A percentile compares a stretch with the other conserved stretches of the same genome.
Evolutionary conservation across 2,329 filamentous ascomycete species (phyloP).

Genomic region (Aspergillus niger): DNA sequence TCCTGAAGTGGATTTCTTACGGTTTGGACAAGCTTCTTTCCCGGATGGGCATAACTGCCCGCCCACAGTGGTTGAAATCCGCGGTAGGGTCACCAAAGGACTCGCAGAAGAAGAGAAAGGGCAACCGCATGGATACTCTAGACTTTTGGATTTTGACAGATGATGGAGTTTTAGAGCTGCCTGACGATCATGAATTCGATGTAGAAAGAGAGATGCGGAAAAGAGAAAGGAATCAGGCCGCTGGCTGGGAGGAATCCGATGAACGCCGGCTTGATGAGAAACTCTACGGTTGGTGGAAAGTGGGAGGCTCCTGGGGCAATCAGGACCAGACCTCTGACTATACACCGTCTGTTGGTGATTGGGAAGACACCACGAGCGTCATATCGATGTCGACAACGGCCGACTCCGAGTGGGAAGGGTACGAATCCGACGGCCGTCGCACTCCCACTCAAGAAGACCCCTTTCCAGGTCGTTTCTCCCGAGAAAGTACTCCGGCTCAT

Average conservation of each 20-base stretch:
- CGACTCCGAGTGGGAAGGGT: conserved; percentile 51
- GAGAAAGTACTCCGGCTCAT: conserved; percentile 54
- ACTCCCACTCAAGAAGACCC: conserved; percentile 74
- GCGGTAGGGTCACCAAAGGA: conserved; percentile 34
- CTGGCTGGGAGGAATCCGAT: conserved; percentile 47
- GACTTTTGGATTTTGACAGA: conserved; percentile 59
- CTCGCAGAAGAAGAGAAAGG: conserved; percentile 16
- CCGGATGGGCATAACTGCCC: conserved; percentile 61
- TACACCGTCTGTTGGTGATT: conserved; percentile 55
- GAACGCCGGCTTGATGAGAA: conserved; percentile 71
- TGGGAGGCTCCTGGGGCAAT: conserved; percentile 81
- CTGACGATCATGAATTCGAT: conserved; percentile 68
- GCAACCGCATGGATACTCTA: conserved; percentile 30
- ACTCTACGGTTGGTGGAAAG: conserved; percentile 82
- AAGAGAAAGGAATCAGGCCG: conserved; percentile 52
- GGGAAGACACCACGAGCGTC: conserved; percentile 78
- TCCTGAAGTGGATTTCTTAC: conserved; percentile 61
- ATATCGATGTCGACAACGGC: conserved; percentile 64
- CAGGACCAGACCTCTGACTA: conserved; percentile 82
- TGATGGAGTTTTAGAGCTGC: conserved; percentile 57
- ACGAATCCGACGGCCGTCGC: conserved; percentile 53
- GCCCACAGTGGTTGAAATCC: conserved; percentile 63
- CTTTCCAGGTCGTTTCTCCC: conserved; percentile 50
- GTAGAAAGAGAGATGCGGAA: conserved; percentile 77
- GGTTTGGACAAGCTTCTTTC: conserved; percentile 57